Percentiles rank a stretch among this genome's conserved stretches.
These are phyloP conservation scores for Medicago arabica DNA, from an alignment of 306 rosid species.

Conservation along the genomic window DNA sequence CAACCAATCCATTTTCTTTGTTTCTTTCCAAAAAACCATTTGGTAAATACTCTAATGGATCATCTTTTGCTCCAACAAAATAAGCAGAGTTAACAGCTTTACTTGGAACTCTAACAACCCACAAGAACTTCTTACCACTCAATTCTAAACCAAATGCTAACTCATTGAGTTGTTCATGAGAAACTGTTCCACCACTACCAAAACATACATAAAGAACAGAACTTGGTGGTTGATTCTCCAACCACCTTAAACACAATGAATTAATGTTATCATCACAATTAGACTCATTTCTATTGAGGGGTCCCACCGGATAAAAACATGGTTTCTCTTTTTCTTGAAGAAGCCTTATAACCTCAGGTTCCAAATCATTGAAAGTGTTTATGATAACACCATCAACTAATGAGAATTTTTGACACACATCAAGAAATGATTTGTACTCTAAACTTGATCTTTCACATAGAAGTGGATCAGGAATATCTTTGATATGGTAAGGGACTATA, in stretches of 20 bases:
- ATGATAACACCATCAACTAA: constrained; percentile 41
- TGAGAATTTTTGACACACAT: not conserved
- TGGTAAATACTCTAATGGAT: constrained; percentile 32
- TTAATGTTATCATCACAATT: not conserved
- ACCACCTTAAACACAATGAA: constrained; percentile 35
- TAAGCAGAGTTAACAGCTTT: constrained; percentile 5
- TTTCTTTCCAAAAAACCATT: constrained; percentile 40
- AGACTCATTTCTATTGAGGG: constrained; percentile 37
- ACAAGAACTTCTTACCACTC: constrained; percentile 48
- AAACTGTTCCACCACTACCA: constrained; percentile 54
- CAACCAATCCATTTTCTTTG: constrained; percentile 27
- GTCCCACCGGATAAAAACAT: constrained; percentile 44
- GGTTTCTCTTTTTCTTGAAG: constrained; percentile 18
- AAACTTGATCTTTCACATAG: constrained; percentile 19
- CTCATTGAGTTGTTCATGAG: constrained; percentile 41
- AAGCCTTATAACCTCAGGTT: not conserved
- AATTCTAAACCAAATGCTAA: constrained; percentile 46
- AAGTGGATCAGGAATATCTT: constrained; percentile 33
- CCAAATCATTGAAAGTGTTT: constrained; percentile 39
- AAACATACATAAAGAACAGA: constrained; percentile 47
- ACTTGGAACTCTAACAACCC: constrained; percentile 48
- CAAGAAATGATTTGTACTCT: constrained; percentile 9
- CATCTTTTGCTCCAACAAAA: constrained; percentile 17
- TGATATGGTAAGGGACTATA: not conserved
- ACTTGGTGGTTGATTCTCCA: constrained; percentile 35